phyloP scores from a whole-genome alignment of 305 asterid species.

The Striga hermonthica region DNA sequence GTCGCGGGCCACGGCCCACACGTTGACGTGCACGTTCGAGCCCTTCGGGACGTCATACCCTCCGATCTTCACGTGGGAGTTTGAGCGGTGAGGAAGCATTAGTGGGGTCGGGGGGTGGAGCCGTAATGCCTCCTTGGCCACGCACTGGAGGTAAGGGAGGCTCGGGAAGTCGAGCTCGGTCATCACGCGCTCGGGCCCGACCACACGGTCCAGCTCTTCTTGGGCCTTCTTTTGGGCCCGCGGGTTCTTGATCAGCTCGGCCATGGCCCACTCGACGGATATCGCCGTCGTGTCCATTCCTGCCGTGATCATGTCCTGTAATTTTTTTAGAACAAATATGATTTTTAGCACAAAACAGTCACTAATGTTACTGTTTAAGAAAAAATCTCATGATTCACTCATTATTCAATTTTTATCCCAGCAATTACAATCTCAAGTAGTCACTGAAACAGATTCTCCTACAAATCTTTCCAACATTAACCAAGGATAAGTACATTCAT shows the following conservation, averaged over 20 bases:
- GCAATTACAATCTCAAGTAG: too few species aligned
- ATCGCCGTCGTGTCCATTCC: constrained; percentile 73
- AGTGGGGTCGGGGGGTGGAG: constrained; percentile 72
- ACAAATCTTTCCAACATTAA: too few species aligned
- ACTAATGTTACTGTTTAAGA: too few species aligned
- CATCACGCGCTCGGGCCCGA: constrained; percentile 48
- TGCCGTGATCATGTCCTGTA: constrained; percentile 71
- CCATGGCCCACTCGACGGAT: constrained; percentile 72
- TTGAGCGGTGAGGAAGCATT: constrained; percentile 69
- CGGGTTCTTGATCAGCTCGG: constrained; percentile 66
- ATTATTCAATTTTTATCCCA: too few species aligned
- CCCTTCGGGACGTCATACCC: constrained; percentile 72
- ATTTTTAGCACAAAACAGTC: neutral
- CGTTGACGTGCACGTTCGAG: constrained; percentile 59
- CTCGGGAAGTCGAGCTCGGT: constrained; percentile 57
- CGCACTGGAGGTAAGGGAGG: constrained; percentile 53
- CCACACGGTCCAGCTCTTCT: constrained; percentile 60
- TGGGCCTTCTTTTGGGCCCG: constrained; percentile 64
- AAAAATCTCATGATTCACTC: too few species aligned
- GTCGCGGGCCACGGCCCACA: constrained; percentile 74
- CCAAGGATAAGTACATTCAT: too few species aligned
- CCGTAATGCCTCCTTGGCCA: constrained; percentile 60
- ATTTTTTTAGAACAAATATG: constrained; percentile 3
- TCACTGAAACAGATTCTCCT: too few species aligned
- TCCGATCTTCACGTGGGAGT: constrained; percentile 49